A percentile compares a stretch with the other conserved stretches of the same genome.
These are phyloP conservation scores for Gymnopus androsaceus DNA, from an alignment of 1,284 basidiomycete genomes.

Conservation along the genomic window DNA sequence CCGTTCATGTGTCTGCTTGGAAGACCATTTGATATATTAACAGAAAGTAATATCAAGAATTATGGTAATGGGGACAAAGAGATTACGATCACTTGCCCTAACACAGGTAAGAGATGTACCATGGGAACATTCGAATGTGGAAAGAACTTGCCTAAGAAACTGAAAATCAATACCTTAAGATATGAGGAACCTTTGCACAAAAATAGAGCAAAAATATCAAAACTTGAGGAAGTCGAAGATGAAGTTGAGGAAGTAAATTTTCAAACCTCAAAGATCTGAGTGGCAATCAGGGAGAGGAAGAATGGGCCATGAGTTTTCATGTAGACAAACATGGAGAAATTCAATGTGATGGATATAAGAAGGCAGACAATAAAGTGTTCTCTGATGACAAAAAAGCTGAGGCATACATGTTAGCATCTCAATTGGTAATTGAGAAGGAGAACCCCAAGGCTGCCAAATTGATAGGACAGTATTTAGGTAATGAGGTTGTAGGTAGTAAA, in stretches of 20 bases:
- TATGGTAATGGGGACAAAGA: constrained; percentile 11
- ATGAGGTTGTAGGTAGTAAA: too few species aligned
- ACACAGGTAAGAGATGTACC: too few species aligned
- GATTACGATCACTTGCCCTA: constrained; percentile 16
- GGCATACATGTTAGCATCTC: not conserved
- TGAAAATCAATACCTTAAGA: too few species aligned
- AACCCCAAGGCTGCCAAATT: too few species aligned
- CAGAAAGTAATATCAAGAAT: not conserved
- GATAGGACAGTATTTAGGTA: too few species aligned
- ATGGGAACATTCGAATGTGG: too few species aligned
- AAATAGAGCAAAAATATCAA: too few species aligned
- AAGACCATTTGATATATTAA: constrained; percentile 13
- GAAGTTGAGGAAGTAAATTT: not conserved
- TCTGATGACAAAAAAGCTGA: not conserved
- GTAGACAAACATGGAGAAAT: not conserved
- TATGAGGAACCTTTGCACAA: too few species aligned
- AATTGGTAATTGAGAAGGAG: too few species aligned
- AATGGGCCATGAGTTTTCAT: not conserved
- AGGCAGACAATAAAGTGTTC: not conserved
- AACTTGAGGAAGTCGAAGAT: too few species aligned
- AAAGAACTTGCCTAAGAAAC: too few species aligned
- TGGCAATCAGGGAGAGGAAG: not conserved
- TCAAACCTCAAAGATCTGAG: not conserved
- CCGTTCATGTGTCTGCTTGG: constrained; percentile 13
- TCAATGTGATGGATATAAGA: not conserved